Conservation (phyloP, 805 yeast genomes). For the Ogataea nitratoaversa region DNA sequence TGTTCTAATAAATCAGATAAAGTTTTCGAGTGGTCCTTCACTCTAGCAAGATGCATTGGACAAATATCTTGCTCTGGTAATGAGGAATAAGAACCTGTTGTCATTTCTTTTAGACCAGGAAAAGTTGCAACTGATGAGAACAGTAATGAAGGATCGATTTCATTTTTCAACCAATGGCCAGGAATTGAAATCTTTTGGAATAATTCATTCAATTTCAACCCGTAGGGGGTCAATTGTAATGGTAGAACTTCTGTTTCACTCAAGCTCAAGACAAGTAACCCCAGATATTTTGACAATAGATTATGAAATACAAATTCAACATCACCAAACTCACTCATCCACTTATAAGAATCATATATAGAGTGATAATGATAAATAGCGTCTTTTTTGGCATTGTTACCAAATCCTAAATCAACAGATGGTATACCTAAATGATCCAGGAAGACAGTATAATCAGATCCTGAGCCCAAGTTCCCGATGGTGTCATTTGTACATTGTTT, state of each 20-base stretch:
- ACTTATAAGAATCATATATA: constrained; percentile 64
- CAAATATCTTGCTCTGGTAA: too few species aligned
- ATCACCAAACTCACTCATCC: constrained; percentile 66
- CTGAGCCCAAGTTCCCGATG: constrained; percentile 57
- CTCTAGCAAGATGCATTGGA: too few species aligned
- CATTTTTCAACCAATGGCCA: constrained; percentile 19
- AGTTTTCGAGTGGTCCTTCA: neutral
- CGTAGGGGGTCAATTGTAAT: constrained; percentile 43
- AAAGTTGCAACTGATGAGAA: neutral
- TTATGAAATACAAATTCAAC: constrained; percentile 59
- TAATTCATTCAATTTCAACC: constrained; percentile 44
- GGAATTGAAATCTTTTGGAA: constrained; percentile 37
- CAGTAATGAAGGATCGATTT: neutral
- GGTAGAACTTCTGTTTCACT: constrained; percentile 44
- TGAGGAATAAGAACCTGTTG: neutral
- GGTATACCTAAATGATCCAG: constrained; percentile 58
- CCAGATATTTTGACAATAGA: constrained; percentile 48
- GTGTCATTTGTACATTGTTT: constrained; percentile 24
- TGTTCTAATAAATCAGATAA: neutral
- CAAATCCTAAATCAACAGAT: constrained; percentile 57
- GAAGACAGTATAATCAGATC: constrained; percentile 65
- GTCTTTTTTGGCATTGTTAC: constrained; percentile 35
- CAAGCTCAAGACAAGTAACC: constrained; percentile 44
- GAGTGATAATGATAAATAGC: constrained; percentile 75
- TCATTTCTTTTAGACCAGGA: neutral